A percentile compares a stretch with the other conserved stretches of the same genome.
Evolutionary conservation across 1,139 yeast species (phyloP).

Genomic region (Hemisphaericaspora lyxosophila): DNA sequence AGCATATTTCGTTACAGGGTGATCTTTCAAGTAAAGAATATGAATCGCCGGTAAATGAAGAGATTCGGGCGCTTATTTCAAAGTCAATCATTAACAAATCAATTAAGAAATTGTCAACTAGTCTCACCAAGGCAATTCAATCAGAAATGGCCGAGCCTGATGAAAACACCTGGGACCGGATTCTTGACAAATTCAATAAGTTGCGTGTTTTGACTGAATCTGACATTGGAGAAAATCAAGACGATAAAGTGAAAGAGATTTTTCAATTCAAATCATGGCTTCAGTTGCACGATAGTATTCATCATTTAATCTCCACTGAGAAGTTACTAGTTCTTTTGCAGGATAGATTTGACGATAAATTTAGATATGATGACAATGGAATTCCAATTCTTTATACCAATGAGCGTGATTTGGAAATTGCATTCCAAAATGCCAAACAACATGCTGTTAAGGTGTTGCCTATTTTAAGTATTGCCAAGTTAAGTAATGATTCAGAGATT

Average conservation of each 20-base stretch:
- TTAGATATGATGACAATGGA: slow-evolving; percentile 81
- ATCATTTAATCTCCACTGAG: slow-evolving; percentile 60
- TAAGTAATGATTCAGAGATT: slow-evolving; percentile 53
- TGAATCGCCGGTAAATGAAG: slow-evolving; percentile 18
- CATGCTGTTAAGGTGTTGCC: slow-evolving; percentile 60
- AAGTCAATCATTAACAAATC: slow-evolving; percentile 34
- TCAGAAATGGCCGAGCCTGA: slow-evolving; percentile 46
- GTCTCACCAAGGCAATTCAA: slow-evolving; percentile 40
- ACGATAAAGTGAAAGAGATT: slow-evolving; percentile 37
- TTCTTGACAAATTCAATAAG: slow-evolving; percentile 47
- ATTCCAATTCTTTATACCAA: slow-evolving; percentile 82
- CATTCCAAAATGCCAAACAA: slow-evolving; percentile 59
- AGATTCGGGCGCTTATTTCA: slow-evolving; percentile 25
- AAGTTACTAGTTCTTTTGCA: slow-evolving; percentile 56
- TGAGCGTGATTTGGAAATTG: slow-evolving; percentile 67
- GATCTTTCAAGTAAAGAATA: slow-evolving; percentile 18
- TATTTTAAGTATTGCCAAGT: slow-evolving; percentile 54
- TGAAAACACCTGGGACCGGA: slow-evolving; percentile 60
- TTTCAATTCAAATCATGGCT: slow-evolving; percentile 66
- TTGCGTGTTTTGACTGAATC: slow-evolving; percentile 46
- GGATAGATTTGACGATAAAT: slow-evolving; percentile 75
- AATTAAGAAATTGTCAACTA: slow-evolving; percentile 38
- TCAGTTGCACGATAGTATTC: slow-evolving; percentile 56
- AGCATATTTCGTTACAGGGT: slow-evolving; percentile 25
- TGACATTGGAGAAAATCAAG: slow-evolving; percentile 55